phyloP scores from a whole-genome alignment of 805 yeast genomes.

The Metschnikowia shivogae region DNA sequence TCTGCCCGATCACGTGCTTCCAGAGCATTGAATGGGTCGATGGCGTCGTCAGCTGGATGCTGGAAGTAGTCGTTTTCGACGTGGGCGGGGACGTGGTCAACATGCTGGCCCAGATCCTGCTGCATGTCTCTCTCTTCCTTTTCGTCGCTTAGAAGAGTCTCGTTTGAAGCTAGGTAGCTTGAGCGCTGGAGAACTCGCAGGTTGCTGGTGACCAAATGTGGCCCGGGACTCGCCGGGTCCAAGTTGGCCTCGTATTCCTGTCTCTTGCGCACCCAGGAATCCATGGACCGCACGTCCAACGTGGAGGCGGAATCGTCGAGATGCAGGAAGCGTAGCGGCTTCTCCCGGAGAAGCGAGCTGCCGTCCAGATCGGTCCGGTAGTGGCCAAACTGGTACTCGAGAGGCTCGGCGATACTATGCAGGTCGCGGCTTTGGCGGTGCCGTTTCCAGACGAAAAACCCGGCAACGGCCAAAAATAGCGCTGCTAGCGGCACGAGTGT shows the following conservation, averaged over 20 bases:
- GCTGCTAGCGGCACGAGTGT: constrained; percentile 35
- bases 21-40: not conserved
- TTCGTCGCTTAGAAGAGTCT: constrained; percentile 13
- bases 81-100: not conserved
- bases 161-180: constrained; percentile 31
- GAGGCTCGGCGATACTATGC: constrained; percentile 9
- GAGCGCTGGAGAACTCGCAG: constrained; percentile 13
- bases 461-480: constrained; percentile 15
- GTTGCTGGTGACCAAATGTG: not conserved
- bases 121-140: not conserved
- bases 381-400: constrained; percentile 17
- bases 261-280: constrained; percentile 51
- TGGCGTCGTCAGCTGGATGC: constrained; percentile 2
- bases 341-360: constrained; percentile 8
- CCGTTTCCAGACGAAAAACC: constrained; percentile 8
- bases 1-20: not conserved
- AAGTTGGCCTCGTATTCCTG: constrained; percentile 38
- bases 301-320: constrained; percentile 33
- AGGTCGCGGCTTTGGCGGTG: constrained; percentile 4
- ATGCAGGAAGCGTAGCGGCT: constrained; percentile 12
- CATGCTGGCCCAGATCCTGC: too few relatives aligned
- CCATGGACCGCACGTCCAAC: constrained; percentile 45
- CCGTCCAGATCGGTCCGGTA: constrained; percentile 16
- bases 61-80: not conserved
- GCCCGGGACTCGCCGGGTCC: constrained; percentile 5